Evolutionary conservation across 352 stramenopile species (phyloP).

Genomic region (Saprolegnia diclina): DNA sequence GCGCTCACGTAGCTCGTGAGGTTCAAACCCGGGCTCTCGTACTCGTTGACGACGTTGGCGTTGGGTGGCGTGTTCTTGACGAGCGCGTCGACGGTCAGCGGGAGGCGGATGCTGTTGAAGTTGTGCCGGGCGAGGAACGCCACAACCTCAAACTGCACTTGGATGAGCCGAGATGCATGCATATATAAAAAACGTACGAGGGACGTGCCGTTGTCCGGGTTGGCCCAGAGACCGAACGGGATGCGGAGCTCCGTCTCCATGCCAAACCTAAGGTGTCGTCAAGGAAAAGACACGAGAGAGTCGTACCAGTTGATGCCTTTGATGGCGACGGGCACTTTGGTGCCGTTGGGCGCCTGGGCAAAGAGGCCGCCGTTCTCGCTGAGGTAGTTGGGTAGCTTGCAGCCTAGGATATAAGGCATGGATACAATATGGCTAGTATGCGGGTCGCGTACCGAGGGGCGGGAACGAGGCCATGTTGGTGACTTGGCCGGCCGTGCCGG

Average conservation of each 20-base stretch:
- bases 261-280: conserved; percentile 32
- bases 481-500: background rate
- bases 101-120: conserved; percentile 60
- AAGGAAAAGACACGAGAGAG: no score
- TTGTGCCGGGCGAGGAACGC: conserved; percentile 59
- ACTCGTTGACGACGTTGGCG: conserved; percentile 47
- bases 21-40: conserved; percentile 59
- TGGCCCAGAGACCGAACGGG: conserved; percentile 64
- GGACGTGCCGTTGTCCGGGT: conserved; percentile 52
- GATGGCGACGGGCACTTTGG: conserved; percentile 26
- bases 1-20: conserved; percentile 58
- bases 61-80: conserved; percentile 38
- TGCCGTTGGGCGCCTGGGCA: conserved; percentile 23
- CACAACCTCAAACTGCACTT: conserved; percentile 43
- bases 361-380: conserved; percentile 31
- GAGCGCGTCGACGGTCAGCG: conserved; percentile 45
- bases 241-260: conserved; percentile 57
- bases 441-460: background rate
- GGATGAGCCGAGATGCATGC: background rate
- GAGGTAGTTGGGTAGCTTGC: conserved; percentile 28
- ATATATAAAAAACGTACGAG: conserved; percentile 29
- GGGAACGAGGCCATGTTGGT: background rate
- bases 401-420: background rate
- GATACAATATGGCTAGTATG: background rate
- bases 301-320: conserved; percentile 59